These are phyloP conservation scores for Phoma sp. DNA, from an alignment of 2,329 filamentous ascomycete genomes.

Conservation along the genomic window DNA sequence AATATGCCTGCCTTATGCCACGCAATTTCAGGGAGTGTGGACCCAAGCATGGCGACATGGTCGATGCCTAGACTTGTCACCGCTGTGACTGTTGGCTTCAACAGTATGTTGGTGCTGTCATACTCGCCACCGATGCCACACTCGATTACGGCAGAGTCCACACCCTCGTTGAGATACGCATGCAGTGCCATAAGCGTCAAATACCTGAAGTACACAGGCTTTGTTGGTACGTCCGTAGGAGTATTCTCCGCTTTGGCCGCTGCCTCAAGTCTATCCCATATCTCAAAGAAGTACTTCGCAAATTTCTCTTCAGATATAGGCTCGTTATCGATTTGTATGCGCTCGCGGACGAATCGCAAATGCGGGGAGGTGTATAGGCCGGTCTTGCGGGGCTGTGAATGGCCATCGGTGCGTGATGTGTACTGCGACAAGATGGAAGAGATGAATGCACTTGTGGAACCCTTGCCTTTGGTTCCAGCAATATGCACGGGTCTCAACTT, in stretches of 20 bases:
- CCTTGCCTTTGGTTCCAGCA: conserved; percentile 93
- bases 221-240: conserved; percentile 61
- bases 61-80: conserved; percentile 86
- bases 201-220: conserved; percentile 92
- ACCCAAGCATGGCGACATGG: conserved; percentile 79
- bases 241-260: conserved; percentile 59
- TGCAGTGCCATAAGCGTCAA: conserved; percentile 89
- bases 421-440: conserved; percentile 78
- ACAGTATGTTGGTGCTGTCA: conserved; percentile 87
- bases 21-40: conserved; percentile 79
- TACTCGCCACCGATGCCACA: conserved; percentile 94
- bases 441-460: conserved; percentile 83
- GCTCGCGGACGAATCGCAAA: conserved; percentile 80
- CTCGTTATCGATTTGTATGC: conserved; percentile 78
- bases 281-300: conserved; percentile 78
- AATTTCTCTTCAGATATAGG: conserved; percentile 74
- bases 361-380: conserved; percentile 89
- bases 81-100: conserved; percentile 71
- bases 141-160: conserved; percentile 82
- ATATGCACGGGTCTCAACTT: conserved; percentile 75
- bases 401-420: conserved; percentile 45
- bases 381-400: conserved; percentile 59
- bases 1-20: conserved; percentile 94
- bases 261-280: conserved; percentile 73
- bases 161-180: conserved; percentile 75